Evolutionary conservation across 23 red algal genomes (phyloP).

Genomic region (Agarophyton chilense): DNA sequence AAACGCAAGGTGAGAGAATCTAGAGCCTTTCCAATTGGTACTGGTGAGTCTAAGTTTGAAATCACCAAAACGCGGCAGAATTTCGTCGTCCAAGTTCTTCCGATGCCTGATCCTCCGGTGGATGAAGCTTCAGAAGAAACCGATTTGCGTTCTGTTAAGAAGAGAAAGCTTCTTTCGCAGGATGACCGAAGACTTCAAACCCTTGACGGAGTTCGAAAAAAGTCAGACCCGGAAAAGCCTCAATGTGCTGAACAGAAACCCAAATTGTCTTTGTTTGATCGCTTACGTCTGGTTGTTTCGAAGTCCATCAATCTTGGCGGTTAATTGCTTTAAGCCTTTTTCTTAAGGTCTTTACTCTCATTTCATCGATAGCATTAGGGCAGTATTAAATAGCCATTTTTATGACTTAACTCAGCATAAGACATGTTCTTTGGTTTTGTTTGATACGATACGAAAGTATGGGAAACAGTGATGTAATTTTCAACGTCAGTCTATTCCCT

Average conservation of each 20-base stretch:
- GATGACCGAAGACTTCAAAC: neutral
- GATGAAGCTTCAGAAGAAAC: neutral
- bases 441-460: too few species aligned
- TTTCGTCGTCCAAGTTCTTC: neutral
- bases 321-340: neutral
- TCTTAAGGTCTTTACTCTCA: neutral
- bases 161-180: neutral
- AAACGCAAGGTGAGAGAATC: too few species aligned
- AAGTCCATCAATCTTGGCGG: neutral
- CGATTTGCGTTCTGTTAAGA: neutral
- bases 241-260: neutral
- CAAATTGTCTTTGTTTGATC: neutral
- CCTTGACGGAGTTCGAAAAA: neutral
- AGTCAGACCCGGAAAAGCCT: neutral
- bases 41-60: neutral
- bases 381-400: too few species aligned
- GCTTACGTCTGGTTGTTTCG: neutral
- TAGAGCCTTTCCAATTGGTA: too few species aligned
- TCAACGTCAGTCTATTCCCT: constrained; percentile 10
- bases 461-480: too few species aligned
- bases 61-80: neutral
- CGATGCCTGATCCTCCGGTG: neutral
- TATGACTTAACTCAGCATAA: too few species aligned
- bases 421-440: too few species aligned
- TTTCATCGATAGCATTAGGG: neutral